A percentile compares a stretch with the other conserved stretches of the same genome.
phyloP scores from a whole-genome alignment of 768 basidiomycete genomes.

The Macrocybe gigantea region DNA sequence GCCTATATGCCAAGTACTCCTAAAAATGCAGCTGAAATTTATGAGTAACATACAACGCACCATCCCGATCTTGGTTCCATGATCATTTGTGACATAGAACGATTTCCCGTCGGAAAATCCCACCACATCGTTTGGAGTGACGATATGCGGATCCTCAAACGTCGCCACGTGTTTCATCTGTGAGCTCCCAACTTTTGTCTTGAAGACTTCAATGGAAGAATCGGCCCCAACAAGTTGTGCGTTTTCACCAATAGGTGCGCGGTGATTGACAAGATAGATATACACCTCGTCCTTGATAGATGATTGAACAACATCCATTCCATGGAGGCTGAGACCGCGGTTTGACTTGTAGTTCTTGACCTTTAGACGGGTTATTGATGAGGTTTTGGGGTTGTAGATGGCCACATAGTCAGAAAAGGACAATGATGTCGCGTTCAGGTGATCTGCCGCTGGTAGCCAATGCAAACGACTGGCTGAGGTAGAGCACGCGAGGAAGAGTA shows the following conservation, averaged over 20 bases:
- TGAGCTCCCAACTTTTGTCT: constrained; percentile 37
- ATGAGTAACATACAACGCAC: constrained; percentile 28
- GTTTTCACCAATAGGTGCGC: constrained; percentile 36
- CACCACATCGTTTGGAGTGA: constrained; percentile 70
- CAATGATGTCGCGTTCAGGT: constrained; percentile 31
- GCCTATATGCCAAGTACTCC: neutral
- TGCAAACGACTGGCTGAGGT: constrained; percentile 36
- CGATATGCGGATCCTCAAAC: constrained; percentile 45
- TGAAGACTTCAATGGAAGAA: constrained; percentile 67
- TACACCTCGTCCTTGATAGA: constrained; percentile 43
- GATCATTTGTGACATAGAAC: constrained; percentile 70
- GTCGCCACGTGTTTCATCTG: constrained; percentile 51
- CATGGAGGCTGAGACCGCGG: constrained; percentile 51
- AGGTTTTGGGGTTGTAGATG: constrained; percentile 46
- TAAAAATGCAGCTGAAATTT: too few relatives aligned
- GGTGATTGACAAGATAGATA: constrained; percentile 71
- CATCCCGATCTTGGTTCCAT: constrained; percentile 44
- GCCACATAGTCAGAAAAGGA: constrained; percentile 51
- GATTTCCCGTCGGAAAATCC: constrained; percentile 58
- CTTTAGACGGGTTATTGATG: constrained; percentile 37
- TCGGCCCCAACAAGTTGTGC: constrained; percentile 54
- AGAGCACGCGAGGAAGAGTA: constrained; percentile 62
- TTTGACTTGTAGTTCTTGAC: constrained; percentile 30
- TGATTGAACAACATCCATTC: constrained; percentile 64
- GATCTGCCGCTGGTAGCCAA: constrained; percentile 44